Conservation (phyloP, 2,329 filamentous ascomycete genomes). For the Colletotrichum theobromicola region DNA sequence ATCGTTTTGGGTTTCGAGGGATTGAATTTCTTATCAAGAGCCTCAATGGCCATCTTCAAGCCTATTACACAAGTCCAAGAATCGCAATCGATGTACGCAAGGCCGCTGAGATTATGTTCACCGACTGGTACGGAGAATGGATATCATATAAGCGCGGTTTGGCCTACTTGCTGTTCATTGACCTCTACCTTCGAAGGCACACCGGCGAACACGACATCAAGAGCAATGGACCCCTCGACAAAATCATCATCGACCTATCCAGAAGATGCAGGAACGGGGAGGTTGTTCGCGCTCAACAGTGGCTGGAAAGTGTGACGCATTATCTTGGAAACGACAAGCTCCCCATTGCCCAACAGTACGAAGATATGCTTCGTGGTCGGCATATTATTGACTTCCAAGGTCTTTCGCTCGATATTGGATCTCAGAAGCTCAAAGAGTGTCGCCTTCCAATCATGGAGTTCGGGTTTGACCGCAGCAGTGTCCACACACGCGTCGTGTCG, state of each 20-base stretch:
- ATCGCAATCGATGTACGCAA: constrained; percentile 3
- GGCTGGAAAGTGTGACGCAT: not conserved
- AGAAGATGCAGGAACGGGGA: not conserved
- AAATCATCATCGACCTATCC: not conserved
- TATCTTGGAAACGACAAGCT: not conserved
- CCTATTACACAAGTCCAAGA: constrained; percentile 19
- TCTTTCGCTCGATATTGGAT: not conserved
- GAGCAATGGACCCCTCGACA: not conserved
- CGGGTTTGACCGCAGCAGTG: not conserved
- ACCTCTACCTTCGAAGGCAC: not conserved
- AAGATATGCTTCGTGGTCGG: not conserved
- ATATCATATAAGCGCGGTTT: constrained; percentile 11
- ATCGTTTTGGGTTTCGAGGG: constrained; percentile 16
- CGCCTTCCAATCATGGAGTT: not conserved
- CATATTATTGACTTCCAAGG: not conserved
- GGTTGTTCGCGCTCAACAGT: not conserved
- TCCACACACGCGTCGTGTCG: not conserved
- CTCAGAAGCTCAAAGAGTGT: not conserved
- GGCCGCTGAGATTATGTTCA: constrained; percentile 9
- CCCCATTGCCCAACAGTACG: not conserved
- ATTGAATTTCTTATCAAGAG: constrained; percentile 7
- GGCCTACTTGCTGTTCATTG: not conserved
- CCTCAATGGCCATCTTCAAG: constrained; percentile 7
- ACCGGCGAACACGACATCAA: not conserved
- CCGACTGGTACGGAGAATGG: constrained; percentile 19